These are phyloP conservation scores for Halenospora varia DNA, from an alignment of 495 filamentous ascomycete species.

Conservation along the genomic window DNA sequence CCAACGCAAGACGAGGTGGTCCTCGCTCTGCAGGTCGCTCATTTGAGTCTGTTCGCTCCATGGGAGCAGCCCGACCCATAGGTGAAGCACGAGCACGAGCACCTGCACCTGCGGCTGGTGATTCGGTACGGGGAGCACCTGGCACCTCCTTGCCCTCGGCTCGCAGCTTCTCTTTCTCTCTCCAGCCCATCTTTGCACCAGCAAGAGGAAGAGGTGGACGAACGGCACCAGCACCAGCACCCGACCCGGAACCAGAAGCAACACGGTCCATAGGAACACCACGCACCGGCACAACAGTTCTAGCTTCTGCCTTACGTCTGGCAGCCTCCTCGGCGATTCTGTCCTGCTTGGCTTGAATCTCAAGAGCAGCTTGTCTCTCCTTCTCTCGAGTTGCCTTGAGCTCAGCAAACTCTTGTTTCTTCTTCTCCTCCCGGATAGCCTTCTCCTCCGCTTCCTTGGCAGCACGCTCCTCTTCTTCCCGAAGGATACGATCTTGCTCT, in stretches of 20 bases:
- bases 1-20: conserved; percentile 66
- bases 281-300: conserved; percentile 27
- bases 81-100: conserved; percentile 18
- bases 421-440: conserved; percentile 64
- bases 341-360: conserved; percentile 45
- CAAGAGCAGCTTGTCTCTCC: conserved; percentile 61
- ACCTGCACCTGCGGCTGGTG: no score
- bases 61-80: conserved; percentile 14
- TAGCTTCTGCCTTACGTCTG: conserved; percentile 45
- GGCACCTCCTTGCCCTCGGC: conserved; percentile 21
- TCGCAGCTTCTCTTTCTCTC: conserved; percentile 23
- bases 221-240: no score
- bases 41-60: conserved; percentile 37
- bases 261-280: conserved; percentile 27
- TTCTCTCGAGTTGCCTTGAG: conserved; percentile 80
- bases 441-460: conserved; percentile 80
- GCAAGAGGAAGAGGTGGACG: conserved; percentile 25
- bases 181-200: conserved; percentile 25
- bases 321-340: conserved; percentile 52
- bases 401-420: conserved; percentile 56
- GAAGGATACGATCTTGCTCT: conserved; percentile 65
- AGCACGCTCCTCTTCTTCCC: conserved; percentile 82
- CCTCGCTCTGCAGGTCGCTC: conserved; percentile 45
- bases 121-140: conserved; percentile 15
- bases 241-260: conserved; percentile 34